Evolutionary conservation across 192 early-diverging fungal species (phyloP), one percentile per base, ranked within the genome.

Genomic region (Gamsiella multidivaricata): DNA sequence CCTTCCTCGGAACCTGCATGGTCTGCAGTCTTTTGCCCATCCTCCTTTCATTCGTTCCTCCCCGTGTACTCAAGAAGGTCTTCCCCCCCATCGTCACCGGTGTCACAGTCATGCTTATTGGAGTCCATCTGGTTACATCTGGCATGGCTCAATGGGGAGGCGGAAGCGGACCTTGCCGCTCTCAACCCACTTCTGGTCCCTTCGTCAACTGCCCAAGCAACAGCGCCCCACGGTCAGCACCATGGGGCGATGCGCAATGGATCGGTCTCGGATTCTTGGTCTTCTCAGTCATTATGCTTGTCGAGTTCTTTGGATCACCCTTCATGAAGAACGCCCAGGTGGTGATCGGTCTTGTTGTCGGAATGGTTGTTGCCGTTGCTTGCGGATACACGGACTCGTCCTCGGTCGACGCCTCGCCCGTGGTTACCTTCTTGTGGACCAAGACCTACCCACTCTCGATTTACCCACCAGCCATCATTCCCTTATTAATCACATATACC

Each of bases 71-170:
- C 34, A 81, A 85, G 60, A 81, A 69, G 49, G 54, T 87, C 57
- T 87, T 87, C 56, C 86, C 86, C 15, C 86, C 86, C 22, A 82
- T 87, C 66, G 86, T 87, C 17, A 85, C 86, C 18, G 86, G 86
- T 64, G 74, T 70, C 31, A 83, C 82, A 1, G 70, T 87, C 25
- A 65, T 83, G 45, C 45, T 87, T 54, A 85, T 87, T 34, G 86
- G 86, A 18, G 69, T 80, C 6, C 65, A 76, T 15, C 61, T 87
- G 9, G 75, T 85, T 25, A 72, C 70, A 5, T 79, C 78, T 1
- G 86, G 81, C 5, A 81, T 87, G 57, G 9, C 63, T 1, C 70
- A 80, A 18, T 87, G 86, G 86, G 86, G 78, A 31, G 86, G 86
- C 51, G 86, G 84, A 64, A 31, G 53, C 11, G 86, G 86, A 1